phyloP scores from a whole-genome alignment of 495 filamentous ascomycete genomes.

The Aspergillus incahuasiensis region DNA sequence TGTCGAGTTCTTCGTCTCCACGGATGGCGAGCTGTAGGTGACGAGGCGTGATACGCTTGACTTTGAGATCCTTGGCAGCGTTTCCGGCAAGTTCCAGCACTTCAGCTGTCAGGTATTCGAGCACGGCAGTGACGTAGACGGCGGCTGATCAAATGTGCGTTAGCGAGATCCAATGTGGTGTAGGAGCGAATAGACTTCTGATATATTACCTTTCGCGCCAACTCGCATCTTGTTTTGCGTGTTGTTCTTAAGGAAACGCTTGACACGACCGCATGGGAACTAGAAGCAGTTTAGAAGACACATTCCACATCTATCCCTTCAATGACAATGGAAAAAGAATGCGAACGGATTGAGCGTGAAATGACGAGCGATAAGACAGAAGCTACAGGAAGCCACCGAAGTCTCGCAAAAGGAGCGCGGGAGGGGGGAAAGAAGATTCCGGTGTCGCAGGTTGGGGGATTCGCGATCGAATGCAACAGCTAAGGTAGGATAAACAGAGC shows the following conservation, averaged over 20 bases:
- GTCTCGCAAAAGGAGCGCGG: not conserved
- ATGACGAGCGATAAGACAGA: not conserved
- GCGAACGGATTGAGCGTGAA: not conserved
- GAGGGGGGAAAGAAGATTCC: slow-evolving; percentile 4
- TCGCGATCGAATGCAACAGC: not conserved
- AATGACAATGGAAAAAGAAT: not conserved
- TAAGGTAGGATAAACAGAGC: not conserved
- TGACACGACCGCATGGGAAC: slow-evolving; percentile 99
- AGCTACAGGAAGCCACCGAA: not conserved
- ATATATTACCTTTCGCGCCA: slow-evolving; percentile 72
- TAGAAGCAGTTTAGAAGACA: slow-evolving; percentile 34
- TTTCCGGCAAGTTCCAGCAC: slow-evolving; percentile 97
- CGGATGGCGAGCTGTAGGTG: slow-evolving; percentile 97
- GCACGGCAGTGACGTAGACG: slow-evolving; percentile 96
- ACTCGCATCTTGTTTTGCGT: slow-evolving; percentile 99
- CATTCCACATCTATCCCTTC: not conserved
- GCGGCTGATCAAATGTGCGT: slow-evolving; percentile 53
- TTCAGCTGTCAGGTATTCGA: slow-evolving; percentile 98
- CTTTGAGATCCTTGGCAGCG: slow-evolving; percentile 97
- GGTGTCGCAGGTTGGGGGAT: not conserved
- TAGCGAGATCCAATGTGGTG: not conserved
- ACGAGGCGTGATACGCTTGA: slow-evolving; percentile 99
- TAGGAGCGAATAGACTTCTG: not conserved
- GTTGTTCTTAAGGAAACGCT: slow-evolving; percentile 99
- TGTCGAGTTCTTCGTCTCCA: slow-evolving; percentile 97